Conservation (phyloP, 345 rosid genomes). For the Camelina laxa region DNA sequence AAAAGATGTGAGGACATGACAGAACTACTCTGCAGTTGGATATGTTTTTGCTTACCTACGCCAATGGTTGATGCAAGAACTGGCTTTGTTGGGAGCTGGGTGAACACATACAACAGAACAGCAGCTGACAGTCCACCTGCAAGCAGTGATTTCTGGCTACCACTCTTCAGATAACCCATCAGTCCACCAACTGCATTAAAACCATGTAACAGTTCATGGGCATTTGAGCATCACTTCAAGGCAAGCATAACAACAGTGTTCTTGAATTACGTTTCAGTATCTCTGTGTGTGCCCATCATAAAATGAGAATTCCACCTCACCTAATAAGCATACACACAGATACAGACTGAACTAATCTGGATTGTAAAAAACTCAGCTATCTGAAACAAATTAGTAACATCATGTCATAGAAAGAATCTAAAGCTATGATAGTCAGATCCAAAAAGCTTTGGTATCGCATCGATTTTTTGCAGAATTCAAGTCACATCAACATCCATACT, state of each 20-base stretch:
- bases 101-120: constrained; percentile 63
- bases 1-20: background rate
- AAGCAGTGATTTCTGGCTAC: constrained; percentile 86
- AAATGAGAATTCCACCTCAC: background rate
- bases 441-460: background rate
- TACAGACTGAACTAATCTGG: background rate
- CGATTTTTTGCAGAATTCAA: background rate
- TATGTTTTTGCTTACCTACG: constrained; percentile 63
- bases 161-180: constrained; percentile 89
- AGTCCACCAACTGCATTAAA: constrained; percentile 73
- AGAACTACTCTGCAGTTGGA: background rate
- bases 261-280: background rate
- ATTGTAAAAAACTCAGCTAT: background rate
- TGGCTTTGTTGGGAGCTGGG: constrained; percentile 75
- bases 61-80: constrained; percentile 81
- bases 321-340: constrained; percentile 12
- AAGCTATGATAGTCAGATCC: background rate
- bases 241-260: background rate
- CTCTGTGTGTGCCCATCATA: background rate
- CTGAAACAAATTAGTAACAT: background rate
- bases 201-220: background rate
- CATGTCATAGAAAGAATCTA: background rate
- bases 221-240: background rate
- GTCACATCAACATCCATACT: background rate
- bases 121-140: constrained; percentile 86